Evolutionary conservation across 192 early-diverging fungal genomes (phyloP).

Genomic region (Gigaspora rosea): DNA sequence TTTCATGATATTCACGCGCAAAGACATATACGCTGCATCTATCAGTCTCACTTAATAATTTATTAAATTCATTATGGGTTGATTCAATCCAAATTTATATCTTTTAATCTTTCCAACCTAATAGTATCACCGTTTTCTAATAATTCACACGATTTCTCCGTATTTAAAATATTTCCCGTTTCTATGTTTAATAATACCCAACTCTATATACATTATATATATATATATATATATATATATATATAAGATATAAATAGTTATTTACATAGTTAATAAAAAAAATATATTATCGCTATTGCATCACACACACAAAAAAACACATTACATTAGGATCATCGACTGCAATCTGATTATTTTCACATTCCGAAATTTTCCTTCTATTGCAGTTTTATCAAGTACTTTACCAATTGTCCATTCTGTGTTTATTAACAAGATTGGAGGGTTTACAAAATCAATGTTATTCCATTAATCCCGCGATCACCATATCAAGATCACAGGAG

Average conservation of each 20-base stretch:
- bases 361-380: slow-evolving; percentile 30
- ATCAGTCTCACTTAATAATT: too few species aligned
- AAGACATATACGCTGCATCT: too few species aligned
- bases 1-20: too few species aligned
- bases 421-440: not conserved
- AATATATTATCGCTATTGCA: not conserved
- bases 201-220: too few species aligned
- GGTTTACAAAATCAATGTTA: too few species aligned
- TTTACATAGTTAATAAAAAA: not conserved
- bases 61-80: too few species aligned
- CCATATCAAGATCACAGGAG: too few species aligned
- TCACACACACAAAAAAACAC: not conserved
- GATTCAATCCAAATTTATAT: too few species aligned
- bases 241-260: not conserved
- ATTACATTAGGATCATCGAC: slow-evolving; percentile 32
- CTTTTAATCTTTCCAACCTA: slow-evolving; percentile 10
- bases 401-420: slow-evolving; percentile 35
- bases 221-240: too few species aligned
- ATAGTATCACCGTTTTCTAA: slow-evolving; percentile 23
- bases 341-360: slow-evolving; percentile 32
- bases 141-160: slow-evolving; percentile 15
- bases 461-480: too few species aligned
- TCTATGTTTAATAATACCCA: not conserved
- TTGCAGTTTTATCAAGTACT: slow-evolving; percentile 34
- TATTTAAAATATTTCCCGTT: slow-evolving; percentile 6